Base-by-base conservation (phyloP, 2,329 filamentous ascomycete genomes). In the Stenocarpella maydis region DNA sequence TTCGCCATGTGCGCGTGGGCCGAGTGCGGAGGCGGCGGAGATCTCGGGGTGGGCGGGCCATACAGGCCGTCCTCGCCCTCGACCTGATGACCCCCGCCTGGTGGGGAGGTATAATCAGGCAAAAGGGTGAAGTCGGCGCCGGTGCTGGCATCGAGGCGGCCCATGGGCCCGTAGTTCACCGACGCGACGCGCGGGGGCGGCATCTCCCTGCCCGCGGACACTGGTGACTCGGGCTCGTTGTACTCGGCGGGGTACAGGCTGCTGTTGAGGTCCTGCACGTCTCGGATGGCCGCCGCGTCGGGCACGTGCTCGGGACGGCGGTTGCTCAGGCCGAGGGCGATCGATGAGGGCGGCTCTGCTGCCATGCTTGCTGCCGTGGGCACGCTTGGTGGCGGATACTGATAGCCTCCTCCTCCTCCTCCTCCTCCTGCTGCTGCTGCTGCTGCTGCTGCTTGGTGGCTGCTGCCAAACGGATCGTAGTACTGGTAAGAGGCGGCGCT, bases 81-180 rank as follows among this genome's bases (percentile, higher is more conserved):
- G 9, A 10, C 1, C 12, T 34, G 19, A 17, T 9, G 9, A 14
- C 1, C 19, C 10, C 37, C 37, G 17, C 28, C 15, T 9, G 4
- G 24, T 5, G 63, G 50, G 4, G 63, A 24, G 3, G 50, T 43
- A 28, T 66, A 66, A 2, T 37, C 64, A 0, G 64, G 64, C n/a
- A 66, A 8, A 2, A 66, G 50, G 19, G 64, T 31, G 14, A 66
- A 66, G 50, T 66, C 64, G 4, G 64, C 64, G 24, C 64, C 64
- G 2, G 64, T 66, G 37, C 64, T 54, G 2, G 64, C 64, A 8
- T 66, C 64, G 17, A 54, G 64, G 39, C 49, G 64, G 0, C 64
- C 64, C n/a, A 19, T 43, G 7, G 64, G 64, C 5, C 64, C 64
- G n/a, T 66, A 66, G n/a, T 66, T 66, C 5, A 66, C 50, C 1